Conservation (phyloP, 192 early-diverging fungal species). For the Coemansia sp. region DNA sequence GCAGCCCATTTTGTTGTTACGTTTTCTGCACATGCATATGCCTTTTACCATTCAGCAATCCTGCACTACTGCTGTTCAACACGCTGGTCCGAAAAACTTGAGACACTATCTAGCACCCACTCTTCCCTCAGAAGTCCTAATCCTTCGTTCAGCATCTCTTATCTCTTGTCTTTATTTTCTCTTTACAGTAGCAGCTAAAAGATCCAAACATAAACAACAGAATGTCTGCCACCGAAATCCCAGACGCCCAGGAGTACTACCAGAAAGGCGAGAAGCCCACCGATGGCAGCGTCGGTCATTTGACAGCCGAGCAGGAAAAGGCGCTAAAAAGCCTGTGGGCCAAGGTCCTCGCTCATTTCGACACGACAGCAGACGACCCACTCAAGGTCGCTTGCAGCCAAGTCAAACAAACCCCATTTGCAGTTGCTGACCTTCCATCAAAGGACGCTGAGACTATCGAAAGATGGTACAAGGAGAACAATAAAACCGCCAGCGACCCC, state of each 20-base stretch:
- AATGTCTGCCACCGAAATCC: slow-evolving; percentile 19
- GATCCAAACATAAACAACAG: neutral
- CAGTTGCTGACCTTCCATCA: neutral
- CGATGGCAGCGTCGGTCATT: slow-evolving; percentile 24
- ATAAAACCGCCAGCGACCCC: slow-evolving; percentile 5
- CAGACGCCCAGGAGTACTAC: slow-evolving; percentile 22
- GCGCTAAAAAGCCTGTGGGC: slow-evolving; percentile 40
- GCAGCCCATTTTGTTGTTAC: too few species aligned
- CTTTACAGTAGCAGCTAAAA: neutral
- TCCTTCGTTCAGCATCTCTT: too few species aligned
- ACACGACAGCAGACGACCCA: slow-evolving; percentile 16
- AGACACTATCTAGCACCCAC: too few species aligned
- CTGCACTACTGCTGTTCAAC: too few species aligned
- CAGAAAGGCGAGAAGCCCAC: slow-evolving; percentile 12
- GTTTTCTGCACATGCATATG: too few species aligned
- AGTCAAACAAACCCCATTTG: slow-evolving; percentile 5
- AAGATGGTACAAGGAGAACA: slow-evolving; percentile 40
- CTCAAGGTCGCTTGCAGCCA: slow-evolving; percentile 28
- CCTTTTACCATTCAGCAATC: too few species aligned
- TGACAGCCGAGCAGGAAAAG: slow-evolving; percentile 24
- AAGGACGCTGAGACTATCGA: slow-evolving; percentile 8
- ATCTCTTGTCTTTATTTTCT: neutral
- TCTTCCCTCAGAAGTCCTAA: too few species aligned
- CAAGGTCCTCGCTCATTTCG: slow-evolving; percentile 31
- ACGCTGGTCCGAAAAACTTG: too few species aligned